Percentiles rank a stretch among this genome's conserved stretches.
Evolutionary conservation across 2,329 filamentous ascomycete species (phyloP).

Genomic region (Fusarium subtropicale): DNA sequence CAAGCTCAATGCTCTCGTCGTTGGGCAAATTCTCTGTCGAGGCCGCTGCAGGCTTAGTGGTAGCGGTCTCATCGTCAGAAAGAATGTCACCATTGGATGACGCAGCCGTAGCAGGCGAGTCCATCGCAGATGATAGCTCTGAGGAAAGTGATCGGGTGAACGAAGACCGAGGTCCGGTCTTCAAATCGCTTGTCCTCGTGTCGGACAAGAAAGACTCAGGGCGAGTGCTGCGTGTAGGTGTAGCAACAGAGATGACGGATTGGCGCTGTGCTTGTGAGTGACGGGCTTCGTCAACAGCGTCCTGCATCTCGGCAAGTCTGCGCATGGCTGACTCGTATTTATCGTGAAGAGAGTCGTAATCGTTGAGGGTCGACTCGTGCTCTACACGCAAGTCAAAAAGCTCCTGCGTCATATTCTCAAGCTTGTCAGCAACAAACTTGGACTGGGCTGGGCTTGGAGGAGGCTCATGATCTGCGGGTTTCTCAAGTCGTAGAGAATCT

Average conservation of each 20-base stretch:
- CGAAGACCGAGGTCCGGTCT: conserved; percentile 74
- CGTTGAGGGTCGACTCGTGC: conserved; percentile 84
- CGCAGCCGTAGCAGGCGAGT: conserved; percentile 74
- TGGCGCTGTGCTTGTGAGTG: conserved; percentile 69
- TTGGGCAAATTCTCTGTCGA: conserved; percentile 56
- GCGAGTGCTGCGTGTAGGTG: conserved; percentile 64
- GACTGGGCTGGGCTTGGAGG: conserved; percentile 81
- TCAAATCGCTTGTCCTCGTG: conserved; percentile 75
- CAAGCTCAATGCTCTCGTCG: conserved; percentile 58
- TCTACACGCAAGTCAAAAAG: conserved; percentile 90
- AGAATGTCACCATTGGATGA: conserved; percentile 67
- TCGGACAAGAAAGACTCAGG: conserved; percentile 89
- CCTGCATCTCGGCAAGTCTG: conserved; percentile 85
- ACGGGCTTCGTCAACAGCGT: conserved; percentile 81
- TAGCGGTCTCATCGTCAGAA: conserved; percentile 57
- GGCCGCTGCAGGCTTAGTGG: conserved; percentile 55
- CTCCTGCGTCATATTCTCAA: conserved; percentile 91
- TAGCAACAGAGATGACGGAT: conserved; percentile 66
- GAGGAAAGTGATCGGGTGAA: conserved; percentile 88
- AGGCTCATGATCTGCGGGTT: conserved; percentile 40
- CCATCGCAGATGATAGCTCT: conserved; percentile 89
- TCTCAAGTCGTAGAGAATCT: conserved; percentile 34
- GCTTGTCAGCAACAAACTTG: conserved; percentile 89
- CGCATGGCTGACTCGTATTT: conserved; percentile 94
- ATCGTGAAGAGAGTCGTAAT: conserved; percentile 82